Base-by-base conservation (phyloP, 176 grass and related monocot species). In the Oryza glumipatula region DNA sequence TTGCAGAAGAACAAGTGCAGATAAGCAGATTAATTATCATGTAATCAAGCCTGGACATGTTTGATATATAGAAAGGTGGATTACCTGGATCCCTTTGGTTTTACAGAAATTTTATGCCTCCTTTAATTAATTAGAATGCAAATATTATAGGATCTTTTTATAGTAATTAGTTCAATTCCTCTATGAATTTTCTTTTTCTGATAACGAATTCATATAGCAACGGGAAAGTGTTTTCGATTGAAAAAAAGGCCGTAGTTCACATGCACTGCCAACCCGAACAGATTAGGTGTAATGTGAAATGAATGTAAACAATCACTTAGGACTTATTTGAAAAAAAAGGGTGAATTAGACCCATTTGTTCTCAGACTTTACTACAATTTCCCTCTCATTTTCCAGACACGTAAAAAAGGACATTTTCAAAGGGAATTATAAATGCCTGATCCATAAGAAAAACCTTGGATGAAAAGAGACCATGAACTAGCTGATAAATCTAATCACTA, bases 401-500 rank as follows among this genome's bases (percentile, higher is more conserved):
- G 35, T 36, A 36, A 36, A 47, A 12, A 47, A 47, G 0, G 30
- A 32, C 45, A 47, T 47, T 52, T 58, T n/a, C 2, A n/a, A 60
- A 60, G 16, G 7, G 56, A 4, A 22, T 61, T 9, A 61, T 19
- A 61, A 61, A 61, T 61, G 0, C 7, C 19, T 8, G 3, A 22
- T 8, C 21, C 22, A 9, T 22, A n/a, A 10, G n/a, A 22, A 23
- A 23, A 23, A 22, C 2, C 58, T 16, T n/a, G 10, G 0, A 63
- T 22, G 0, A 19, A 23, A 63, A 63, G 6, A n/a, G 6, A 58
- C 19, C 54, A 58, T 16, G 6, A 8, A 58, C n/a, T 63, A 58
- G 43, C 84, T 65, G 39, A 19, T 65, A 21, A 39, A 26, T 11
- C 67, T 60, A 39, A 60, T 39, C 36, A 61, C 83, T 63, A 63